These are phyloP conservation scores for Cyberlindnera euphorbiiphila DNA, from an alignment of 805 yeast genomes.

Conservation along the genomic window DNA sequence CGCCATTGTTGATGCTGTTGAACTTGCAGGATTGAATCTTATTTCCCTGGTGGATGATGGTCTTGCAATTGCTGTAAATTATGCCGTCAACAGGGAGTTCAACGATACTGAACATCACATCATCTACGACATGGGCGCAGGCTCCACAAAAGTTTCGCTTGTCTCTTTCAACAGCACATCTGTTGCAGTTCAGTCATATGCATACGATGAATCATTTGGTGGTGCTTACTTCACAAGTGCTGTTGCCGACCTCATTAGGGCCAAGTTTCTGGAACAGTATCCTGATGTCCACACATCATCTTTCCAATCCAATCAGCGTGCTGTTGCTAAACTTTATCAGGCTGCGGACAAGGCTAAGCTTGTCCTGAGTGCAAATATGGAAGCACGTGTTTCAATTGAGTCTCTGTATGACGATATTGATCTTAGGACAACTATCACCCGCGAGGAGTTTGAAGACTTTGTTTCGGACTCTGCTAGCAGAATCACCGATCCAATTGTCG, in stretches of 20 bases:
- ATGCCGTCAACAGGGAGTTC: constrained; percentile 55
- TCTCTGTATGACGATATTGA: constrained; percentile 70
- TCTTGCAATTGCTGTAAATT: constrained; percentile 83
- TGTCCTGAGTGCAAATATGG: constrained; percentile 83
- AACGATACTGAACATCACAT: constrained; percentile 52
- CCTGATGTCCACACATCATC: constrained; percentile 35
- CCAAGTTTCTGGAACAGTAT: constrained; percentile 50
- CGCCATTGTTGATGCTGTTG: constrained; percentile 70
- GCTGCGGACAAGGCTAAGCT: constrained; percentile 87
- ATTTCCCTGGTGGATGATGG: constrained; percentile 84
- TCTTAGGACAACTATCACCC: constrained; percentile 59
- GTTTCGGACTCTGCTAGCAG: constrained; percentile 40
- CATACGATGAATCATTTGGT: constrained; percentile 63
- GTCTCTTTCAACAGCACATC: constrained; percentile 50
- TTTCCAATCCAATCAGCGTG: constrained; percentile 46
- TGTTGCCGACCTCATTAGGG: constrained; percentile 56
- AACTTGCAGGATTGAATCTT: constrained; percentile 60
- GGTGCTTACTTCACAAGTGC: constrained; percentile 71
- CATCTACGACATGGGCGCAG: constrained; percentile 90
- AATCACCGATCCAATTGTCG: constrained; percentile 50
- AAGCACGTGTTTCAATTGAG: constrained; percentile 75
- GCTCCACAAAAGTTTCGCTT: constrained; percentile 84
- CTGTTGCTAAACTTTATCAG: constrained; percentile 66
- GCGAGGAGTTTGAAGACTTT: constrained; percentile 75
- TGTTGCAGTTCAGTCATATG: constrained; percentile 71